Evolutionary conservation across 139 green algal species (phyloP).

Genomic region (Chlorella sp.): DNA sequence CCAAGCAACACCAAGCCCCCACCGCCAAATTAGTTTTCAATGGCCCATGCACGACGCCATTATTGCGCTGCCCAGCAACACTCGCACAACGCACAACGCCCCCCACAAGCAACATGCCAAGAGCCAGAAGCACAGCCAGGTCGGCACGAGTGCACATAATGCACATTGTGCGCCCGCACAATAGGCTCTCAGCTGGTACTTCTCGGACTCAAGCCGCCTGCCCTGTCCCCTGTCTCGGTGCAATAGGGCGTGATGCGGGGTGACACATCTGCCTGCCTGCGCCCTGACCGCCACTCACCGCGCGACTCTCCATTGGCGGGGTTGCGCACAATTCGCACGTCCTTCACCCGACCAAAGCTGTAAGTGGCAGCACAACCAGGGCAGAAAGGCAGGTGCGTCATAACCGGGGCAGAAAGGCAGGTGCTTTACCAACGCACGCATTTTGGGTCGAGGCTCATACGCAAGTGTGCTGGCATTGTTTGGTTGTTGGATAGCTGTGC

Average conservation of each 20-base stretch:
- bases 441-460: too few relatives aligned
- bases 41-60: too few relatives aligned
- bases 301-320: constrained; percentile 55
- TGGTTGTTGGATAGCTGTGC: too few relatives aligned
- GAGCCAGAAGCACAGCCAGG: too few relatives aligned
- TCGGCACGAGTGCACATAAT: background rate
- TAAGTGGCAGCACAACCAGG: background rate
- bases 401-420: too few relatives aligned
- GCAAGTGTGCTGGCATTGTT: too few relatives aligned
- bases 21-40: too few relatives aligned
- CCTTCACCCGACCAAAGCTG: constrained; percentile 52
- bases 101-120: too few relatives aligned
- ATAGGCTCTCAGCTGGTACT: background rate
- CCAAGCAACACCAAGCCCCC: too few relatives aligned
- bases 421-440: too few relatives aligned
- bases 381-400: background rate
- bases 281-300: constrained; percentile 8
- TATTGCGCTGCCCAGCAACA: too few relatives aligned
- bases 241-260: background rate
- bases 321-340: constrained; percentile 72
- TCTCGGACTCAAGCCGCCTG: background rate
- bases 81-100: too few relatives aligned
- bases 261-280: background rate
- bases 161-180: background rate
- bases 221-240: background rate